Conservation (phyloP, 768 basidiomycete genomes). For the Hericium rajendrae region DNA sequence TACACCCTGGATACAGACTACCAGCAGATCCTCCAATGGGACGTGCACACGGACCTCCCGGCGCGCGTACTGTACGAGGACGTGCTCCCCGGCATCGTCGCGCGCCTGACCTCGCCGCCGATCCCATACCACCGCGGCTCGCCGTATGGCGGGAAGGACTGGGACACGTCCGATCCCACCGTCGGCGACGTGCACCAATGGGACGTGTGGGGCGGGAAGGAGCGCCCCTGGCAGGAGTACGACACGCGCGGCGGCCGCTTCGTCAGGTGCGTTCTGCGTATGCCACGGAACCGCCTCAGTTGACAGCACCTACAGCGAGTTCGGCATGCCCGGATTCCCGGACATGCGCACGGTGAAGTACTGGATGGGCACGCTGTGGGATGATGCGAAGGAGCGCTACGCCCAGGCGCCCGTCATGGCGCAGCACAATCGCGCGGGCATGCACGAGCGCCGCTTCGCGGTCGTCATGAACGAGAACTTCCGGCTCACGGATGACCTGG, state of each 20-base stretch:
- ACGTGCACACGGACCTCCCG: constrained; percentile 75
- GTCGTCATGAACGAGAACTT: constrained; percentile 92
- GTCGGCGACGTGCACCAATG: constrained; percentile 92
- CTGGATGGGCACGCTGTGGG: constrained; percentile 32
- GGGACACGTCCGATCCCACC: constrained; percentile 58
- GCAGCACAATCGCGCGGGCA: constrained; percentile 77
- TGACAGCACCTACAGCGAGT: not conserved
- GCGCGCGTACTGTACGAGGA: constrained; percentile 88
- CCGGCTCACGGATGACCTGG: constrained; percentile 78
- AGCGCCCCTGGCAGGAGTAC: constrained; percentile 93
- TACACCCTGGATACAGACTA: constrained; percentile 44
- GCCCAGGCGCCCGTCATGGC: not conserved
- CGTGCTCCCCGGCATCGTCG: constrained; percentile 66
- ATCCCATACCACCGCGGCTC: constrained; percentile 79
- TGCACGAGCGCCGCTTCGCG: constrained; percentile 77
- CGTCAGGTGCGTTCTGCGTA: constrained; percentile 28
- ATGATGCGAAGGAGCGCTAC: not conserved
- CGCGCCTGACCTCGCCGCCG: constrained; percentile 32
- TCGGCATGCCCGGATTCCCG: not conserved
- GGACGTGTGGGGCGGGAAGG: constrained; percentile 93
- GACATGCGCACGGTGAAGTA: constrained; percentile 82
- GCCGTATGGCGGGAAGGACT: constrained; percentile 78
- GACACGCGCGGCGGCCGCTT: constrained; percentile 83
- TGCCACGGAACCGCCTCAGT: not conserved
- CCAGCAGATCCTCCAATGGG: constrained; percentile 80